Percentiles rank a stretch among this genome's conserved stretches.
These are phyloP conservation scores for Cordyceps farinosa DNA, from an alignment of 2,329 filamentous ascomycete genomes.

Conservation along the genomic window DNA sequence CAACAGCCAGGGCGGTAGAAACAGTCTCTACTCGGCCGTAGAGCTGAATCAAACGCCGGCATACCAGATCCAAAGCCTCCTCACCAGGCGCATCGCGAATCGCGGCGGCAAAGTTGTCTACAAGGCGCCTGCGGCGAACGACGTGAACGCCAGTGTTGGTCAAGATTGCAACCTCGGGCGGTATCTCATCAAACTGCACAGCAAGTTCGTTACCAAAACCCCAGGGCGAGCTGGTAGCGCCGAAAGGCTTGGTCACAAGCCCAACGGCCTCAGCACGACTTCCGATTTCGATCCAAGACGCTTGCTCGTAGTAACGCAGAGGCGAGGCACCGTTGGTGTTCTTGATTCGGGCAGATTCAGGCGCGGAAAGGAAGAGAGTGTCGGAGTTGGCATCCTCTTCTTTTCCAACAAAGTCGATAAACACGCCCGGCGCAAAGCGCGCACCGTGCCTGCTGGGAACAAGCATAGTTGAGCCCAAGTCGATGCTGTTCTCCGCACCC, in stretches of 20 bases:
- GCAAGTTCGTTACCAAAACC: constrained; percentile 95
- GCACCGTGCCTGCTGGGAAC: constrained; percentile 49
- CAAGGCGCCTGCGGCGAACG: constrained; percentile 75
- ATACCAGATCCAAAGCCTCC: constrained; percentile 76
- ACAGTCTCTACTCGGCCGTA: constrained; percentile 90
- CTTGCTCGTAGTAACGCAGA: constrained; percentile 71
- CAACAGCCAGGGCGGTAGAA: constrained; percentile 86
- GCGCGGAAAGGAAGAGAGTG: constrained; percentile 76
- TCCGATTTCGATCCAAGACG: constrained; percentile 68
- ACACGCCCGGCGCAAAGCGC: constrained; percentile 82
- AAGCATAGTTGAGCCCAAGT: constrained; percentile 48
- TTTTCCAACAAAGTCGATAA: constrained; percentile 75
- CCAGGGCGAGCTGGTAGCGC: constrained; percentile 61
- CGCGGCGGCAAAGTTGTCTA: constrained; percentile 86
- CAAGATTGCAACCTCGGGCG: constrained; percentile 82
- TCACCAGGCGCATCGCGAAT: constrained; percentile 70
- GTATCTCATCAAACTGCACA: constrained; percentile 84
- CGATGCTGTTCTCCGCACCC: constrained; percentile 39
- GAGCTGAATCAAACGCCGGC: constrained; percentile 76
- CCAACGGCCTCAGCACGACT: constrained; percentile 75
- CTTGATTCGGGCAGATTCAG: constrained; percentile 84
- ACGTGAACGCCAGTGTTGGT: constrained; percentile 90
- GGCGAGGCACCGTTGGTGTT: constrained; percentile 49
- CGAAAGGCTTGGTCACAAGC: constrained; percentile 68
- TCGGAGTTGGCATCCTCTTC: constrained; percentile 59